Base-by-base conservation (phyloP, 176 grass and related monocot species). In the Hordeum marinum region DNA sequence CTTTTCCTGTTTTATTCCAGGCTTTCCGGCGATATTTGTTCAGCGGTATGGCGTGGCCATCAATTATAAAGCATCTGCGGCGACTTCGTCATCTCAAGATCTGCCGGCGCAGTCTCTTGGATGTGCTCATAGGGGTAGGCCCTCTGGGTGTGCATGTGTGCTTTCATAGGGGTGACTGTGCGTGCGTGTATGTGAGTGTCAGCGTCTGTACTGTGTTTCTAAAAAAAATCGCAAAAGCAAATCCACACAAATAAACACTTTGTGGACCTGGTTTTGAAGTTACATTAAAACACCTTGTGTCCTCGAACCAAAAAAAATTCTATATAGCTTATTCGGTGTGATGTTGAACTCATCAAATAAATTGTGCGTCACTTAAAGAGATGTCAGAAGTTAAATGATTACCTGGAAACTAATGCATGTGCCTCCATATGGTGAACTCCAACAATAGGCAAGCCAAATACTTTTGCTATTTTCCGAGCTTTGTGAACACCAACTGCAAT, bases 371-470 rank as follows among this genome's bases (percentile, higher is more conserved):
- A 81, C 48, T 50, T 61, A 46, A 65, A 46, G 6, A 70, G 18
- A 85, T 23, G 13, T 17, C 21, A 68, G 58, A 80, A 15, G 8
- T 41, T 26, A 10, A 80, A 13, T 52, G 11, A 17, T 15, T 88
- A 95, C 95, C 95, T 98, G 80, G 95, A 92, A 93, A 98, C 95
- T 85, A 98, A 87, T 78, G 93, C 87, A 78, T 98, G 93, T 62
- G 92, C 95, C 67, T 98, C 95, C 95, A 98, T 98, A 86, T 95
- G 95, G 86, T 98, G 93, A 83, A 95, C 91, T 68, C 90, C 89
- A 87, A 98, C 93, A 68, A 95, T 93, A 76, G 95, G 95, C 80
- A 95, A 90, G 57, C 80, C 52, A 67, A 93, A 95, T 50, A 35
- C 73, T 82, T 89, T 92, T 58, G 95, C 93, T 85, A 98, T 80